Percentiles rank a stretch among this genome's conserved stretches.
Evolutionary conservation across 2,329 filamentous ascomycete species (phyloP).

Genomic region (Pseudogymnoascus sp.): DNA sequence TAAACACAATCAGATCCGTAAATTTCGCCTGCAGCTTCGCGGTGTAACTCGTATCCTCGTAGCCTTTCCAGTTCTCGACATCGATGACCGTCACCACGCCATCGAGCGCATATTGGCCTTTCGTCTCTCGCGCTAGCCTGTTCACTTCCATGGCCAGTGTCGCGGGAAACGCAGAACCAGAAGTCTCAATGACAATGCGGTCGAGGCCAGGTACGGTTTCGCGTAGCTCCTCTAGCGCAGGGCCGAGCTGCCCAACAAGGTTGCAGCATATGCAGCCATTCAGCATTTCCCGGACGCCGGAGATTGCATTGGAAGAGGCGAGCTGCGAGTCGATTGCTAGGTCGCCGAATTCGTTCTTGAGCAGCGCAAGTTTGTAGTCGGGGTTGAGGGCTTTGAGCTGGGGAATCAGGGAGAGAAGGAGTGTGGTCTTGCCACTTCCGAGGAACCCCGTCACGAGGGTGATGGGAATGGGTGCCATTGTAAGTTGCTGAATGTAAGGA

Average conservation of each 20-base stretch:
- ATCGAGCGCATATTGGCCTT: slow-evolving; percentile 52
- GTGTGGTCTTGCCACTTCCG: slow-evolving; percentile 90
- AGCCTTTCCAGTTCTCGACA: slow-evolving; percentile 68
- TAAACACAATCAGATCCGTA: slow-evolving; percentile 64
- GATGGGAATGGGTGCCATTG: slow-evolving; percentile 68
- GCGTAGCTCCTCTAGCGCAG: slow-evolving; percentile 69
- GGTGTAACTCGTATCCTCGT: slow-evolving; percentile 62
- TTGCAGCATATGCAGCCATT: slow-evolving; percentile 99
- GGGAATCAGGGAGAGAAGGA: slow-evolving; percentile 87
- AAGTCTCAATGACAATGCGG: slow-evolving; percentile 89
- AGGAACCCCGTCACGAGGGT: slow-evolving; percentile 96
- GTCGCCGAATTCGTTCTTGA: slow-evolving; percentile 98
- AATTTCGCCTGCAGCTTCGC: slow-evolving; percentile 65
- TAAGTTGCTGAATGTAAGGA: background rate
- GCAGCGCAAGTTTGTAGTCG: slow-evolving; percentile 76
- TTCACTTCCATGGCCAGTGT: slow-evolving; percentile 67
- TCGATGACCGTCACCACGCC: slow-evolving; percentile 65
- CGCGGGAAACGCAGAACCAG: slow-evolving; percentile 54
- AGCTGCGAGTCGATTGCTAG: slow-evolving; percentile 89
- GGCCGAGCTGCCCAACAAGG: slow-evolving; percentile 80
- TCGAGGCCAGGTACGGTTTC: slow-evolving; percentile 49
- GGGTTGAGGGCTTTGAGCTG: slow-evolving; percentile 70
- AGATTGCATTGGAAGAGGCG: slow-evolving; percentile 71
- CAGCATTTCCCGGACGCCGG: slow-evolving; percentile 83
- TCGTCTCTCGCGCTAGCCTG: slow-evolving; percentile 45